Percentiles rank a stretch among this genome's conserved stretches.
Evolutionary conservation across 345 rosid species (phyloP).

Genomic region (Heritiera littoralis): DNA sequence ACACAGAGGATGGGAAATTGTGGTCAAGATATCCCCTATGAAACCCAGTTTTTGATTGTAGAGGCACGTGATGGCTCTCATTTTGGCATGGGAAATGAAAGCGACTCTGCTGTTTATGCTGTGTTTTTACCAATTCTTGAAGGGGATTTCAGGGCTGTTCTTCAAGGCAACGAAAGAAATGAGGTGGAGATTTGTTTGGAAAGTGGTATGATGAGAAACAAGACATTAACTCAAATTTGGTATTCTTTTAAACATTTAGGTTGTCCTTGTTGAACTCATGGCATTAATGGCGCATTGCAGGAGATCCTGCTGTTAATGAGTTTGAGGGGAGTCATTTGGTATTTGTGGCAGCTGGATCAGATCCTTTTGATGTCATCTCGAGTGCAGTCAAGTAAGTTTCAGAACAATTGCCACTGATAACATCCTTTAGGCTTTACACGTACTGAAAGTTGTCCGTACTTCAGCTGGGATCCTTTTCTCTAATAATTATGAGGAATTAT

Average conservation of each 20-base stretch:
- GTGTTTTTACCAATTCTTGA: constrained; percentile 65
- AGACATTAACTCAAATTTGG: neutral
- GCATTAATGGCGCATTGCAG: constrained; percentile 28
- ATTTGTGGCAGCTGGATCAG: constrained; percentile 61
- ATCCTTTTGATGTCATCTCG: constrained; percentile 63
- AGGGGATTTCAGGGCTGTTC: constrained; percentile 70
- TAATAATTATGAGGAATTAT: no score
- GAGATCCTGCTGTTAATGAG: constrained; percentile 58
- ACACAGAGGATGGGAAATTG: constrained; percentile 66
- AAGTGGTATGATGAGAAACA: constrained; percentile 43
- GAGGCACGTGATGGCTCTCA: constrained; percentile 50
- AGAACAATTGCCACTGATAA: neutral
- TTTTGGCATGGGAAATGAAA: constrained; percentile 28
- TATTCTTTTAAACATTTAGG: constrained; percentile 1
- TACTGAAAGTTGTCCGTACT: neutral
- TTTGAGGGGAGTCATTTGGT: constrained; percentile 61
- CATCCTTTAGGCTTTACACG: neutral
- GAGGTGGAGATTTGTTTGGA: constrained; percentile 70
- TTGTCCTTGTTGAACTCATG: constrained; percentile 13
- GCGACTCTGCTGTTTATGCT: constrained; percentile 37
- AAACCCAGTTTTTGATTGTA: constrained; percentile 62
- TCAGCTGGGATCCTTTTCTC: neutral
- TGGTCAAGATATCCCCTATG: constrained; percentile 61
- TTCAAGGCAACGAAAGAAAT: constrained; percentile 58
- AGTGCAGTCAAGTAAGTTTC: constrained; percentile 54